phyloP scores from a whole-genome alignment of 768 basidiomycete genomes.

The Hypholoma fasciculare region DNA sequence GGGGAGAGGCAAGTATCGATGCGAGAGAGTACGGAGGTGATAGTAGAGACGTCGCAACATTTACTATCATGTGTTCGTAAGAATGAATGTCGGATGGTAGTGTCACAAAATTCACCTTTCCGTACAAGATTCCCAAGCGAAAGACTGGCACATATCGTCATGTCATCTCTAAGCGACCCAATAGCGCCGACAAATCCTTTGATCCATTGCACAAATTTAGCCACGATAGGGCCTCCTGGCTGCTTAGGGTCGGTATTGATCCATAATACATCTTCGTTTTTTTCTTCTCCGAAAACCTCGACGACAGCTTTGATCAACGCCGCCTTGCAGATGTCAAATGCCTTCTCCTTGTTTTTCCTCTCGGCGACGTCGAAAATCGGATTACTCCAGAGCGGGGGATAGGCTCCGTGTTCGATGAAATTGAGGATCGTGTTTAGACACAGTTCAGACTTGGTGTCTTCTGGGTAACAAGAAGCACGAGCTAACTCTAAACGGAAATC shows the following conservation, averaged over 20 bases:
- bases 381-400: constrained; percentile 64
- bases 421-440: constrained; percentile 66
- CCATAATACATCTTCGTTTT: constrained; percentile 79
- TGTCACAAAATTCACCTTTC: constrained; percentile 49
- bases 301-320: constrained; percentile 85
- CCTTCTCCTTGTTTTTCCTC: constrained; percentile 60
- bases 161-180: constrained; percentile 56
- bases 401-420: constrained; percentile 74
- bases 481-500: constrained; percentile 74
- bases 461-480: constrained; percentile 58
- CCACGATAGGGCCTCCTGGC: constrained; percentile 73
- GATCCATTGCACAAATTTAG: constrained; percentile 77
- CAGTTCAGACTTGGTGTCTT: constrained; percentile 53
- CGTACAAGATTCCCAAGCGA: constrained; percentile 81
- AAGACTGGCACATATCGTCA: constrained; percentile 81
- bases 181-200: constrained; percentile 42
- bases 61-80: constrained; percentile 39
- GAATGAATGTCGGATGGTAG: neutral
- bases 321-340: constrained; percentile 81
- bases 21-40: constrained; percentile 68
- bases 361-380: constrained; percentile 48
- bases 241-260: constrained; percentile 53
- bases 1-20: constrained; percentile 53
- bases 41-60: constrained; percentile 59
- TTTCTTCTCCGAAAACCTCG: constrained; percentile 81